These are phyloP conservation scores for Persicaria tinctoria DNA, from an alignment of 148 eudicot genomes.

Conservation along the genomic window DNA sequence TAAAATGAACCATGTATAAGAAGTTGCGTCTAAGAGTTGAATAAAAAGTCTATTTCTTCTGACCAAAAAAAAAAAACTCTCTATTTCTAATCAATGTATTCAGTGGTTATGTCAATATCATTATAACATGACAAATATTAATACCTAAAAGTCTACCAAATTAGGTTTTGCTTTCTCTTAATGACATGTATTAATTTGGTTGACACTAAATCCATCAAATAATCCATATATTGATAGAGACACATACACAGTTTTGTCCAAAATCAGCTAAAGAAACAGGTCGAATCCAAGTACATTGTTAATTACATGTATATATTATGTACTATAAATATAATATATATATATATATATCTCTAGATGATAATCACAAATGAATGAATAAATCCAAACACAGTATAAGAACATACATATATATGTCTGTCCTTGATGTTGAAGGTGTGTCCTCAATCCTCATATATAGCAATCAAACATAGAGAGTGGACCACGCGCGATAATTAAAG, in stretches of 20 bases:
- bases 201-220: not conserved
- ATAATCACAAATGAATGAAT: not conserved
- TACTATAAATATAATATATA: no score
- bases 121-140: not conserved
- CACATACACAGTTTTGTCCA: constrained; percentile 1
- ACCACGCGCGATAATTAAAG: not conserved
- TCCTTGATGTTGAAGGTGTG: not conserved
- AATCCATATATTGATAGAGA: not conserved
- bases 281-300: not conserved
- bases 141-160: not conserved
- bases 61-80: no score
- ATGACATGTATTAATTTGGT: not conserved
- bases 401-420: not conserved
- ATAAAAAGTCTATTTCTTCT: no score
- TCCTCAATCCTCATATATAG: not conserved
- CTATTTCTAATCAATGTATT: no score
- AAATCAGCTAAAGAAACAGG: not conserved
- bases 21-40: no score
- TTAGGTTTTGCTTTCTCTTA: not conserved
- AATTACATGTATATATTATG: no score
- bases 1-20: no score
- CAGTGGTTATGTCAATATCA: not conserved
- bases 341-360: not conserved
- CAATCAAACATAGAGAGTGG: not conserved
- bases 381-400: not conserved